A percentile compares a stretch with the other conserved stretches of the same genome.
Conservation (phyloP, 2,329 filamentous ascomycete species). For the Orbilia quercus region DNA sequence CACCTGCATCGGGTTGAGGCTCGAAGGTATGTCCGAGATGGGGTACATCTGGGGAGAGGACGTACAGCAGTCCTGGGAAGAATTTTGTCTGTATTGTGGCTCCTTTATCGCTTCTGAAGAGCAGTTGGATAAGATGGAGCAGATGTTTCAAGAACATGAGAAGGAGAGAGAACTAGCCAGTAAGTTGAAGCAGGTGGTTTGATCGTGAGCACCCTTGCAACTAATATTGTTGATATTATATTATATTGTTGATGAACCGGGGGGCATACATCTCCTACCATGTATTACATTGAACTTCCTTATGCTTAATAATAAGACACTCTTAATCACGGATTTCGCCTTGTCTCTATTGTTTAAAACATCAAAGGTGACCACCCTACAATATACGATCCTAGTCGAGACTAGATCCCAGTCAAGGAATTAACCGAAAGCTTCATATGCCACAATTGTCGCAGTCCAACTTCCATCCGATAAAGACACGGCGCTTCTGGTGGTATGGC, state of each 20-base stretch:
- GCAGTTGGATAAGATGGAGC: conserved; percentile 22
- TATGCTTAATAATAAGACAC: no score
- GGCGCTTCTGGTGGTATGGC: conserved; percentile 48
- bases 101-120: conserved; percentile 33
- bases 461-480: conserved; percentile 32
- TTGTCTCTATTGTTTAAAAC: no score
- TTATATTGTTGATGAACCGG: no score
- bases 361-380: background rate
- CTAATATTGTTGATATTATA: no score
- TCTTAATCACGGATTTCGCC: no score
- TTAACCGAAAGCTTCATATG: conserved; percentile 18
- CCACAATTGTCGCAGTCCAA: background rate
- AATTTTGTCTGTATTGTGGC: conserved; percentile 38
- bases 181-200: background rate
- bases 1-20: conserved; percentile 12
- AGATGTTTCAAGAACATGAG: background rate
- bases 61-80: conserved; percentile 21
- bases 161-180: background rate
- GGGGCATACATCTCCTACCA: no score
- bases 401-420: background rate
- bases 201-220: no score
- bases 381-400: background rate
- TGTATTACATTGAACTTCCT: no score
- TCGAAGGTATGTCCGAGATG: conserved; percentile 29
- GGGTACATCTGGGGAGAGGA: conserved; percentile 43